Percentiles rank a stretch among this genome's conserved stretches.
Conservation (phyloP, 2,329 filamentous ascomycete species). For the Trichoderma sp. region DNA sequence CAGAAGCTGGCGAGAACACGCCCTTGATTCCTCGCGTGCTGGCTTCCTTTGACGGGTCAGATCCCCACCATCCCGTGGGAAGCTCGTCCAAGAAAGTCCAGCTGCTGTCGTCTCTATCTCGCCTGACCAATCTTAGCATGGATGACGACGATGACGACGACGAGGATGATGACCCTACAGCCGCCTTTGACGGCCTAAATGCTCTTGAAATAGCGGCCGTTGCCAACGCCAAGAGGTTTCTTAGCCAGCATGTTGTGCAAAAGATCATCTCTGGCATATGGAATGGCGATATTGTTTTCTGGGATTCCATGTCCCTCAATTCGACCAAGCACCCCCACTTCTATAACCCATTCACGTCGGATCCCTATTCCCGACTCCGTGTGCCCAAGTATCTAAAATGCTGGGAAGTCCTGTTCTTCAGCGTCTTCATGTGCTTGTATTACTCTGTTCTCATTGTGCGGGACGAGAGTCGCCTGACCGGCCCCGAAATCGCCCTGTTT, state of each 20-base stretch:
- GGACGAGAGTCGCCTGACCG: conserved; percentile 62
- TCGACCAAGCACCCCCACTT: conserved; percentile 72
- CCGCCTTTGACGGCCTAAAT: conserved; percentile 74
- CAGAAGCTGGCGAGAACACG: conserved; percentile 47
- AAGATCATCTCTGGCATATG: conserved; percentile 81
- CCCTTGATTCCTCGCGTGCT: conserved; percentile 43
- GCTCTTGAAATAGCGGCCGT: conserved; percentile 84
- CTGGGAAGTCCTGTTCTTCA: conserved; percentile 80
- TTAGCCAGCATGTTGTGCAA: conserved; percentile 76
- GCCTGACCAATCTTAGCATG: conserved; percentile 43
- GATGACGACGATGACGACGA: conserved; percentile 45
- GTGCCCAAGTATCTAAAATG: conserved; percentile 82
- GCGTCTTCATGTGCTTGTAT: conserved; percentile 72
- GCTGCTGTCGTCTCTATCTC: conserved; percentile 53
- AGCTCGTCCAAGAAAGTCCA: conserved; percentile 46
- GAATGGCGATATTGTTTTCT: conserved; percentile 84
- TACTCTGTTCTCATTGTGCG: conserved; percentile 80
- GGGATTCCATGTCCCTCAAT: conserved; percentile 71
- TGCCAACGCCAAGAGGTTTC: conserved; percentile 77
- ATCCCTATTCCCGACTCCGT: conserved; percentile 70
- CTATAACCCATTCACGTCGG: conserved; percentile 65
- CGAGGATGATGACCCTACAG: conserved; percentile 58
- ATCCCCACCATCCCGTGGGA: conserved; percentile 31
- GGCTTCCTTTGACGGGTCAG: conserved; percentile 25
- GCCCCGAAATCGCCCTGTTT: conserved; percentile 70